Percentiles rank a stretch among this genome's conserved stretches.
These are phyloP conservation scores for Linderniella brevidens DNA, from an alignment of 257 asterid genomes.

Conservation along the genomic window DNA sequence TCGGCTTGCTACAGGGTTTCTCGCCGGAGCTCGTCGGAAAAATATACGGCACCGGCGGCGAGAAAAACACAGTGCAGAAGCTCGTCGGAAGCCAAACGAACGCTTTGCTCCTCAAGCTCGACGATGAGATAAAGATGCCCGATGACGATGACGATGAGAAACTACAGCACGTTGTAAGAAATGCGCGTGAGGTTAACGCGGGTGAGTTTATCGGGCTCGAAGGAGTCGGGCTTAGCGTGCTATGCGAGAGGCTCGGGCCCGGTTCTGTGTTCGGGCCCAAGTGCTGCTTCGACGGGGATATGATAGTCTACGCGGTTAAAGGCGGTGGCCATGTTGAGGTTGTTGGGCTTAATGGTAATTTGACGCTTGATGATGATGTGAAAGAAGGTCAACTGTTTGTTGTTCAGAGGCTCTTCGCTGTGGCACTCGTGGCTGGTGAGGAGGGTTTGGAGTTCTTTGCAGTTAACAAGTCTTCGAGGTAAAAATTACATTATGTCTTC, in stretches of 20 bases:
- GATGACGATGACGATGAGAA: background rate
- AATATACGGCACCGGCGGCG: slow-evolving; percentile 6
- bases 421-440: slow-evolving; percentile 14
- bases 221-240: slow-evolving; percentile 15
- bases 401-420: slow-evolving; percentile 24
- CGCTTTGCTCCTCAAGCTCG: slow-evolving; percentile 10
- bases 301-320: slow-evolving; percentile 12
- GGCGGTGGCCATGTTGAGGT: slow-evolving; percentile 28
- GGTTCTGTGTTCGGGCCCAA: slow-evolving; percentile 12
- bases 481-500: background rate
- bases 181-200: background rate
- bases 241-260: slow-evolving; percentile 10
- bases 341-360: slow-evolving; percentile 20
- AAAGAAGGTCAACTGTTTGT: slow-evolving; percentile 17
- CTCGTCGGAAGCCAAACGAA: slow-evolving; percentile 18
- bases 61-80: slow-evolving; percentile 1
- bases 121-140: slow-evolving; percentile 11
- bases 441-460: slow-evolving; percentile 24
- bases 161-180: background rate
- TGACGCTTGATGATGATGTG: slow-evolving; percentile 14
- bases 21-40: slow-evolving; percentile 17
- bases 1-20: slow-evolving; percentile 18
- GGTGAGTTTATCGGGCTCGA: slow-evolving; percentile 10
- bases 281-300: slow-evolving; percentile 14
- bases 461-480: slow-evolving; percentile 21